These are phyloP conservation scores for Dothistroma septosporum DNA, from an alignment of 2,329 filamentous ascomycete genomes.

Conservation along the genomic window DNA sequence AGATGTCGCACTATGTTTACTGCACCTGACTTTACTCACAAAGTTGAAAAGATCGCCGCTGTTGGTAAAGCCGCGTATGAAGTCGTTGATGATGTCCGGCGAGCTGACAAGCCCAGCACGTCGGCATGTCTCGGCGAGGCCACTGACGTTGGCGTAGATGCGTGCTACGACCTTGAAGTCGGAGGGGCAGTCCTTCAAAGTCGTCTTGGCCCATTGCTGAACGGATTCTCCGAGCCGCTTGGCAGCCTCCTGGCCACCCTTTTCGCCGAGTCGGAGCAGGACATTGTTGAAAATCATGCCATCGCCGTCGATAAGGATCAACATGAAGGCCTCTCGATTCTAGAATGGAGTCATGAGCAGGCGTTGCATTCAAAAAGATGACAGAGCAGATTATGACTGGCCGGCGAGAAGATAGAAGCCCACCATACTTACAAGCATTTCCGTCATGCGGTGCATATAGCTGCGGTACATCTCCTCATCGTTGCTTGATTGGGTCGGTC, in stretches of 20 bases:
- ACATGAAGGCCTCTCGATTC: constrained; percentile 54
- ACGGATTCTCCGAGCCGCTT: constrained; percentile 50
- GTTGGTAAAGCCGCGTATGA: constrained; percentile 56
- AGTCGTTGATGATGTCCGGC: constrained; percentile 38
- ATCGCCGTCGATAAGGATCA: constrained; percentile 60
- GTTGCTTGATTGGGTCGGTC: neutral
- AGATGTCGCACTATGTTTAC: too few species aligned
- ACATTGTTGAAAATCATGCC: constrained; percentile 45
- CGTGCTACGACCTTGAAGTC: constrained; percentile 46
- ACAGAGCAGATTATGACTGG: too few species aligned
- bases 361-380: neutral
- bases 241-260: constrained; percentile 56
- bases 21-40: neutral
- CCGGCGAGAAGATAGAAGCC: neutral
- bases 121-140: constrained; percentile 16
- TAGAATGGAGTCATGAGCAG: constrained; percentile 18
- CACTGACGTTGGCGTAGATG: constrained; percentile 44
- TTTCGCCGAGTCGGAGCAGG: constrained; percentile 35
- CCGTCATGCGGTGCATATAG: constrained; percentile 11
- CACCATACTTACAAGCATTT: constrained; percentile 27
- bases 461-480: constrained; percentile 2
- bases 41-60: constrained; percentile 57
- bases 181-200: constrained; percentile 30
- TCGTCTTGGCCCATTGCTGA: constrained; percentile 39
- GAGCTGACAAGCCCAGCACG: constrained; percentile 47